Evolutionary conservation across 2,329 filamentous ascomycete species (phyloP), one percentile per base, ranked within the genome.

Genomic region (Cadophora sp.): DNA sequence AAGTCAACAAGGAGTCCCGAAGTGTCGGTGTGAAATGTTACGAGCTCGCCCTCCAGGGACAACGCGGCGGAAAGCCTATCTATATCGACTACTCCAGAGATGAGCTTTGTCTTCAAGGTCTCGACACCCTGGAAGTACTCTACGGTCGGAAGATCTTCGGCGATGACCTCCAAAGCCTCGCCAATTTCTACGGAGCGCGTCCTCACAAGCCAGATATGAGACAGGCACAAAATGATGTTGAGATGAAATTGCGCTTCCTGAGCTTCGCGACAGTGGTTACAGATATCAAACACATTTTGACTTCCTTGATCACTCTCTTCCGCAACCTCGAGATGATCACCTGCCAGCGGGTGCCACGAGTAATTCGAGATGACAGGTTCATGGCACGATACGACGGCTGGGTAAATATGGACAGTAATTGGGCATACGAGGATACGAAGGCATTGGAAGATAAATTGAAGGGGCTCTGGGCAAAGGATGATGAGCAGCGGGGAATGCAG

Each of bases 11-110:
- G 5, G 59, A 62, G 16, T 31, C 59, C 5, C 59, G 59, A 27
- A 14, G 8, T 4, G 4, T 50, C 1, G 59, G 24, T 9, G n/a
- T 62, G 24, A 50, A 62, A 5, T 24, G 46, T 6, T 62, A 22
- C 40, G 34, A 12, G 26, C 59, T 62, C 6, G 2, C 26, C 9
- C 46, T 31, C 2, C 1, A 50, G 9, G 12, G 50, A 4, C 2
- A 62, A 24, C 29, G 40, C 4, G 40, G 37, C 8, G 40, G 59
- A n/a, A 29, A n/a, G 2, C 40, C 59, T 6, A 48, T 62, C 40
- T 62, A 50, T 16, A 62, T 62, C n/a, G 24, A 62, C 59, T 62
- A n/a, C n/a, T 48, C 40, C 16, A n/a, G 16, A 16, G 40, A 62
- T 19, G 46, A 50, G n/a, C 12, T 62, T 19, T 34, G 22, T 1